These are phyloP conservation scores for Coemansia sp. DNA, from an alignment of 192 early-diverging fungal genomes.

Conservation along the genomic window DNA sequence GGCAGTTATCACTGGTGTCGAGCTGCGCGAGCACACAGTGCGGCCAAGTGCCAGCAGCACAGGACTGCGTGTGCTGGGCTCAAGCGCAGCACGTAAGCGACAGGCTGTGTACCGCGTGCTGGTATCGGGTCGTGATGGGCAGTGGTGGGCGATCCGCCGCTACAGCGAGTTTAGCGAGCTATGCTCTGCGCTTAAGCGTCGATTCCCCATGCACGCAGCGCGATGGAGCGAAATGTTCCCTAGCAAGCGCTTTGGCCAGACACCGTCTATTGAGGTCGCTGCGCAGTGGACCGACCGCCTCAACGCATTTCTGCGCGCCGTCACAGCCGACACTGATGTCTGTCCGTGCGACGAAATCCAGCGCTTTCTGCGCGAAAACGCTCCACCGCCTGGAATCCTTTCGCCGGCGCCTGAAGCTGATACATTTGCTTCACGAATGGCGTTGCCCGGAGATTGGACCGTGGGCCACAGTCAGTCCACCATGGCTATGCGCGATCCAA, in stretches of 20 bases:
- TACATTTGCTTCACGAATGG: conserved; percentile 20
- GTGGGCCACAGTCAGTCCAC: not conserved
- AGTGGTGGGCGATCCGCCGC: conserved; percentile 46
- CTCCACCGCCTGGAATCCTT: conserved; percentile 9
- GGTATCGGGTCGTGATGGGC: conserved; percentile 45
- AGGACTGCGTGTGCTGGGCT: conserved; percentile 15
- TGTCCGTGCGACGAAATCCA: conserved; percentile 39
- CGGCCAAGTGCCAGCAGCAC: conserved; percentile 16
- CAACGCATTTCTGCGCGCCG: conserved; percentile 41
- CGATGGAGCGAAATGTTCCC: conserved; percentile 47
- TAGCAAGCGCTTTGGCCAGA: conserved; percentile 33
- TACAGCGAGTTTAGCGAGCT: conserved; percentile 56
- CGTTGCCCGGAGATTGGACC: conserved; percentile 22
- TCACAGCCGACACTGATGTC: conserved; percentile 46
- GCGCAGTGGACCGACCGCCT: conserved; percentile 48
- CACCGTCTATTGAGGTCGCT: conserved; percentile 35
- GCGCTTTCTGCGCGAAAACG: conserved; percentile 44
- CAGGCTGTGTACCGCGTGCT: conserved; percentile 48
- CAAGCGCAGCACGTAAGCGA: conserved; percentile 21
- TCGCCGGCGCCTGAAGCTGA: conserved; percentile 18
- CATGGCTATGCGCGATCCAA: conserved; percentile 14
- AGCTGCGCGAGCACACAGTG: conserved; percentile 34
- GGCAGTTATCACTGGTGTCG: conserved; percentile 48
- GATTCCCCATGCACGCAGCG: conserved; percentile 23
- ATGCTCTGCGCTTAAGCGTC: conserved; percentile 22